phyloP scores from a whole-genome alignment of 768 basidiomycete genomes.

The Tulasnella sp. region DNA sequence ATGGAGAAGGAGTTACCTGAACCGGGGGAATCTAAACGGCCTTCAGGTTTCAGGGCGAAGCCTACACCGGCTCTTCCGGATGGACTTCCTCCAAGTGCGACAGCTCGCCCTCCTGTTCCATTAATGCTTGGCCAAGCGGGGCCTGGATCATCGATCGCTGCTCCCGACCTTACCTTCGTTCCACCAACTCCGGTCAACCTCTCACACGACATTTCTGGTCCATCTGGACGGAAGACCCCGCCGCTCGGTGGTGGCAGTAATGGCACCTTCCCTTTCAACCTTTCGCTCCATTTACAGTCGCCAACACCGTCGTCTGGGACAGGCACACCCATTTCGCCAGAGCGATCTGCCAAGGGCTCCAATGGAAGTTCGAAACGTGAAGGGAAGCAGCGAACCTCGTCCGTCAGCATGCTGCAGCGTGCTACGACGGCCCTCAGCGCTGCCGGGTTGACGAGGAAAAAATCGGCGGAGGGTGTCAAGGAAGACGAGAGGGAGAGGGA shows the following conservation, averaged over 20 bases:
- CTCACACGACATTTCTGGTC: slow-evolving; percentile 4
- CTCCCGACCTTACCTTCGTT: slow-evolving; percentile 59
- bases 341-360: slow-evolving; percentile 42
- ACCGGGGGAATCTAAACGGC: neutral
- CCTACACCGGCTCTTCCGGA: neutral
- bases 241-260: slow-evolving; percentile 37
- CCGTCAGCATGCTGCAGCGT: slow-evolving; percentile 92
- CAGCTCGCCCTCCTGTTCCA: neutral
- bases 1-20: neutral
- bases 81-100: neutral
- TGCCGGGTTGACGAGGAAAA: slow-evolving; percentile 68
- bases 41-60: neutral
- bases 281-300: slow-evolving; percentile 24
- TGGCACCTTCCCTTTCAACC: neutral
- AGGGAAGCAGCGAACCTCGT: slow-evolving; percentile 65
- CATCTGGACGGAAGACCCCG: slow-evolving; percentile 37
- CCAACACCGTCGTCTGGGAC: slow-evolving; percentile 28
- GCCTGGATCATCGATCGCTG: slow-evolving; percentile 21
- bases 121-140: slow-evolving; percentile 14
- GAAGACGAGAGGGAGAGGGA: slow-evolving; percentile 38
- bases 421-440: slow-evolving; percentile 86
- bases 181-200: slow-evolving; percentile 59
- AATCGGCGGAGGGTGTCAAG: slow-evolving; percentile 56
- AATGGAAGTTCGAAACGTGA: slow-evolving; percentile 29
- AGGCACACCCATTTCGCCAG: slow-evolving; percentile 55